A percentile compares a stretch with the other conserved stretches of the same genome.
Conservation (phyloP, 2,329 filamentous ascomycete genomes). For the Penicillium sclerotigenum region DNA sequence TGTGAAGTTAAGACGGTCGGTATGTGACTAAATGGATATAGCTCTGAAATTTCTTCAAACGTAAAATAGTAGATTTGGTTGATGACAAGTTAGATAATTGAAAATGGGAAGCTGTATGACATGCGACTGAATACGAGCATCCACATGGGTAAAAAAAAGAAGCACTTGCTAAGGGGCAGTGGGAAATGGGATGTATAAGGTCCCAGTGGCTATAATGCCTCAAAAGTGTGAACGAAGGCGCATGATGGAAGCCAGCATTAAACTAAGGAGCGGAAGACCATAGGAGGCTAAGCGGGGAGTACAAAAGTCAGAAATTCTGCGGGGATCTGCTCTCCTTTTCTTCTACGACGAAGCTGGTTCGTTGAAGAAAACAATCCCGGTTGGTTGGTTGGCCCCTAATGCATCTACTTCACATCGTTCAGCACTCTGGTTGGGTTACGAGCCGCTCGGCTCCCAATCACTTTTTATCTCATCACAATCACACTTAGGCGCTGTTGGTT, state of each 20-base stretch:
- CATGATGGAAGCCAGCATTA: constrained; percentile 9
- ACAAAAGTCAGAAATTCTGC: constrained; percentile 13
- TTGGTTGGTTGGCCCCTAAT: constrained; percentile 17
- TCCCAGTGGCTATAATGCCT: neutral
- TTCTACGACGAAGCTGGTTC: constrained; percentile 9
- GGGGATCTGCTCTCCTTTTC: constrained; percentile 8
- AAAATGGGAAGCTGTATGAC: neutral
- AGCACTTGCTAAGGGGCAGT: neutral
- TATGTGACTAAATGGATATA: neutral
- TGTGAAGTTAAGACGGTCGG: neutral
- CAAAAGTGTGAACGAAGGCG: constrained; percentile 10
- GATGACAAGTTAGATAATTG: neutral
- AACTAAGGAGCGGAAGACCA: constrained; percentile 1
- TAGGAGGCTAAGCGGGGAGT: constrained; percentile 3
- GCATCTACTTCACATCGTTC: constrained; percentile 24
- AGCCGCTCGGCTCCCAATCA: constrained; percentile 20
- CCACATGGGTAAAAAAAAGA: neutral
- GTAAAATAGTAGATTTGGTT: neutral
- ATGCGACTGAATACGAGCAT: constrained; percentile 2
- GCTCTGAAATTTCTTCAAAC: neutral
- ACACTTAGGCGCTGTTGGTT: constrained; percentile 6
- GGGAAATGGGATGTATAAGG: neutral
- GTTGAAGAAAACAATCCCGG: neutral
- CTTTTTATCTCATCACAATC: constrained; percentile 21
- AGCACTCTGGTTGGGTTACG: constrained; percentile 18